A percentile compares a stretch with the other conserved stretches of the same genome.
Evolutionary conservation across 768 basidiomycete species (phyloP).

Genomic region (Phaeolepiota aurea): DNA sequence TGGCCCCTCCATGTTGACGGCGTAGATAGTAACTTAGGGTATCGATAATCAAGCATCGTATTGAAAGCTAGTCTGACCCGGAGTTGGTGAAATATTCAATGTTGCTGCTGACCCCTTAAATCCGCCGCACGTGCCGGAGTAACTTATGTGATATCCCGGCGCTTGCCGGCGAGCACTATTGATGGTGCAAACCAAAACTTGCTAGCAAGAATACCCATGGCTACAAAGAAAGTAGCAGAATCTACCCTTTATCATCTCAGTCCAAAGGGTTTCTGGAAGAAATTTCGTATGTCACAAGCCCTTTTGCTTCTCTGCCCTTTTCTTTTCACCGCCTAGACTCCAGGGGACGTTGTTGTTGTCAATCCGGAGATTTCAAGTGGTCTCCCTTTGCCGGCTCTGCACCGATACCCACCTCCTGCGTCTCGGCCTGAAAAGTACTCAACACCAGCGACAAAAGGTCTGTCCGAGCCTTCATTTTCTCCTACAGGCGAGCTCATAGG

Average conservation of each 20-base stretch:
- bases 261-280: slow-evolving; percentile 94
- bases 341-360: slow-evolving; percentile 78
- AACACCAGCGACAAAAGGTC: slow-evolving; percentile 85
- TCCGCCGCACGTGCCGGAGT: no score
- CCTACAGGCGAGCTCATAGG: neutral
- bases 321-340: slow-evolving; percentile 3
- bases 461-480: slow-evolving; percentile 4
- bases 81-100: no score
- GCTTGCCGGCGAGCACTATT: no score
- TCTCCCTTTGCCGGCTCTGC: slow-evolving; percentile 62
- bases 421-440: slow-evolving; percentile 81
- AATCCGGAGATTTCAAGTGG: slow-evolving; percentile 91
- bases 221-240: slow-evolving; percentile 75
- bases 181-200: no score
- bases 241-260: slow-evolving; percentile 85
- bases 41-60: no score
- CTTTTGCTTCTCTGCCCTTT: neutral
- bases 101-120: no score
- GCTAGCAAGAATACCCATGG: slow-evolving; percentile 54
- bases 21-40: no score
- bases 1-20: no score
- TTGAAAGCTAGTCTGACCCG: no score
- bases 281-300: slow-evolving; percentile 60
- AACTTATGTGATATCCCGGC: no score
- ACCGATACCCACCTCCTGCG: slow-evolving; percentile 84